Conservation (phyloP, 2,329 filamentous ascomycete genomes). For the Trichoderma pleuroti region DNA sequence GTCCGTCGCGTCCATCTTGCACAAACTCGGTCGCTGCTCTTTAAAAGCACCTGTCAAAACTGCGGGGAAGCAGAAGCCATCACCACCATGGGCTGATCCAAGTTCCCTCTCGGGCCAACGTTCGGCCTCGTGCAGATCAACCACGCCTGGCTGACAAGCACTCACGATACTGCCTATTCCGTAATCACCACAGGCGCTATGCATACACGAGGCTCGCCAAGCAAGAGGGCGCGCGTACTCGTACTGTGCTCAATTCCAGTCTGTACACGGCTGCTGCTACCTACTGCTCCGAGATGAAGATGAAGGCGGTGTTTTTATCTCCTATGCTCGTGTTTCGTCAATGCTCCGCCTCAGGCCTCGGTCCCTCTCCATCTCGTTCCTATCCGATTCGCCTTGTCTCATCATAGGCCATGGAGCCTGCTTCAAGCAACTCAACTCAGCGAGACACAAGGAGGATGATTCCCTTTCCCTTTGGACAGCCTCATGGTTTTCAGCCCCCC, state of each 20-base stretch:
- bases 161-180: not conserved
- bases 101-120: not conserved
- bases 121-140: slow-evolving; percentile 1
- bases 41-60: not conserved
- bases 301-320: not conserved
- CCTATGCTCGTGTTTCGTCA: not conserved
- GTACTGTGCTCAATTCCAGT: not conserved
- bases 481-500: not conserved
- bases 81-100: not conserved
- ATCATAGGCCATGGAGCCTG: not conserved
- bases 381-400: too few species aligned
- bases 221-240: not conserved
- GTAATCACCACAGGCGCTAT: not conserved
- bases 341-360: not conserved
- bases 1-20: not conserved
- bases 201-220: not conserved
- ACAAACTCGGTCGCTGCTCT: not conserved
- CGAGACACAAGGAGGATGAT: not conserved
- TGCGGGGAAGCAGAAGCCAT: not conserved
- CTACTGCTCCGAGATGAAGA: not conserved
- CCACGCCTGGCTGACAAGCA: not conserved
- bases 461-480: not conserved
- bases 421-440: not conserved
- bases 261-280: not conserved
- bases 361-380: too few species aligned